Evolutionary conservation across 768 basidiomycete genomes (phyloP), one percentile per base, ranked within the genome.

Genomic region (Leccinum subtestaceum): DNA sequence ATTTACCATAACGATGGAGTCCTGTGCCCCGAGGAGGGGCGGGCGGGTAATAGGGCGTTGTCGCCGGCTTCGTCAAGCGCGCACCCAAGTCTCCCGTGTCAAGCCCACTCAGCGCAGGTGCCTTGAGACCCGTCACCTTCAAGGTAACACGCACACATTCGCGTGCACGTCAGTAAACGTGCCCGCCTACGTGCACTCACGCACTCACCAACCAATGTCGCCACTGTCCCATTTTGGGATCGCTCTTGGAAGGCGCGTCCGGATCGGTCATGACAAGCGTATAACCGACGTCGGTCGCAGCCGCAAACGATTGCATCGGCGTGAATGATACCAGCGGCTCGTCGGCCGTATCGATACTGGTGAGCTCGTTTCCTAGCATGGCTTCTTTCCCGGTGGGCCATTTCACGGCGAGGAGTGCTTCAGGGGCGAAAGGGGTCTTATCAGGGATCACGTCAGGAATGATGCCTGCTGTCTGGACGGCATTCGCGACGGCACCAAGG

Each of bases 211-310:
- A 70, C 83, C 83, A 84, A 57, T 85, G 84, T 48, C 83, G 76
- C 75, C 81, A 85, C 60, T 84, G 67, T 1, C 78, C 74, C 66
- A 73, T 81, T 62, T 76, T 81, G 1, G 81, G 82, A 38, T 82
- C 75, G 7, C 61, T 67, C 49, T 79, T 70, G 1, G 81, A 82
- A 0, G 84, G 84, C 3, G 84, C 84, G 58, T 85, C 84, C 2
- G 84, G 84, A 64, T 85, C 84, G 3, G 79, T 78, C 80, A 84
- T 79, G 34, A 82, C 80, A 36, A 84, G 70, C 8, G 84, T 84
- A 60, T 83, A 84, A 4, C 75, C 75, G 8, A 72, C 60, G 34
- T 77, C 75, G 1, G 65, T 63, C 51, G 60, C 63, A 23, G 67
- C 69, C 2, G 69, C 72, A 15, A 72, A 74, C 13, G 69, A 69